Evolutionary conservation across 495 filamentous ascomycete genomes (phyloP).

Genomic region (Trichoderma asperelloides): DNA sequence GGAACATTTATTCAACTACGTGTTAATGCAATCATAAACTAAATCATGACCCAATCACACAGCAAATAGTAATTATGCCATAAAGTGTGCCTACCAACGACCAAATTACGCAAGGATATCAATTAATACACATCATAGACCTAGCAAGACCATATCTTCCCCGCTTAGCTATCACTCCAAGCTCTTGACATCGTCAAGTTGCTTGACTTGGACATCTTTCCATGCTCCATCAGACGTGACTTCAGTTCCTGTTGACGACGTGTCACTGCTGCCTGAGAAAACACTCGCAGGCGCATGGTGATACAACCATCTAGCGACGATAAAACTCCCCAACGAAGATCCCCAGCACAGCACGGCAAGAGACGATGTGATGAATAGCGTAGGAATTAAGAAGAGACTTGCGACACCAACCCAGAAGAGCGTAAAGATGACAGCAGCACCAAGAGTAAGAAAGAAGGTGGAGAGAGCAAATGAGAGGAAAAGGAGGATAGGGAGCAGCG

Average conservation of each 20-base stretch:
- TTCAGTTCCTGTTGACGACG: not conserved
- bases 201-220: not conserved
- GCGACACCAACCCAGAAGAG: conserved; percentile 54
- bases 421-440: conserved; percentile 49
- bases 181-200: not conserved
- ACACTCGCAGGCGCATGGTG: conserved; percentile 3
- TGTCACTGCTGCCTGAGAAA: not conserved
- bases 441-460: conserved; percentile 44
- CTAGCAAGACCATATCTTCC: not conserved
- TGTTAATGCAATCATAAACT: no score
- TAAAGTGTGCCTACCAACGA: no score
- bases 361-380: conserved; percentile 11
- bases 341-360: conserved; percentile 43
- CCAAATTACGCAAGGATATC: no score
- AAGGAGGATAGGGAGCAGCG: conserved; percentile 49
- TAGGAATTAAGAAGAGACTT: conserved; percentile 30
- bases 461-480: conserved; percentile 51
- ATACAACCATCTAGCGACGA: conserved; percentile 44
- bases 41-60: no score
- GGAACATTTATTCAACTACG: no score
- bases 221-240: not conserved
- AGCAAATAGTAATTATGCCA: no score
- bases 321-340: conserved; percentile 49
- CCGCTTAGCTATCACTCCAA: not conserved
- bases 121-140: no score